Evolutionary conservation across 2,329 filamentous ascomycete species (phyloP), one percentile per base, ranked within the genome.

Genomic region (Leptodontidium sp.): DNA sequence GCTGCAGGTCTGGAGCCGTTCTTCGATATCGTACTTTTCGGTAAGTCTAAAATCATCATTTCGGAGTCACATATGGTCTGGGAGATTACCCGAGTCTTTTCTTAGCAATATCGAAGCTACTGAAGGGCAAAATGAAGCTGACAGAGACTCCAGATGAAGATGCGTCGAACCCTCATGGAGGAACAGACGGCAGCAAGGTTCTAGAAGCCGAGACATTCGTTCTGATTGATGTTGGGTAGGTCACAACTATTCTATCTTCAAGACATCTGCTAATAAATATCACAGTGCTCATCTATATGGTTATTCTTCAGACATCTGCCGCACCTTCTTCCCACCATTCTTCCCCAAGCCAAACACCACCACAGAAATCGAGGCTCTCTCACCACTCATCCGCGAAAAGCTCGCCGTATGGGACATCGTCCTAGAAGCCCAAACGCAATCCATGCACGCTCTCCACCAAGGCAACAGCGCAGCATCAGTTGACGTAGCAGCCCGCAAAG

Each of bases 1-100:
- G 74, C 83, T 14, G 84, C 85, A 1, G 85, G 86, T 0, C 82
- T 90, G 72, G 79, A 84, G 17, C 83, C 85, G 0, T 90, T 90
- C 77, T 90, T 90, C 76, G 84, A 90, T 74, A 87, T 90, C 68
- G 88, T 90, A 0, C 81, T 90, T 4, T 90, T 90, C 66, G 87
- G 74, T 76, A 64, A 66, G 70, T 57, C 26, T 3, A 14, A 40
- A 21, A 38, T 12, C 14, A 26, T 11, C 4, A 2, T 14, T 26
- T 6, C 29, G 24, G 21, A 26, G 2, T 12, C 49, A 26, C 12
- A 29, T 4, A 3, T 14, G 1, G 4, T 17, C 8, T 32, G 1
- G 12, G 43, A 61, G 24, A 52, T 12, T 32, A 24, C 21, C 26
- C 35, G 15, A 43, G 50, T 57, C 12, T 21, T 15, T 17, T 9